Percentiles rank a stretch among this genome's conserved stretches.
These are phyloP conservation scores for Fusarium zealandicum DNA, from an alignment of 2,329 filamentous ascomycete species.

Conservation along the genomic window DNA sequence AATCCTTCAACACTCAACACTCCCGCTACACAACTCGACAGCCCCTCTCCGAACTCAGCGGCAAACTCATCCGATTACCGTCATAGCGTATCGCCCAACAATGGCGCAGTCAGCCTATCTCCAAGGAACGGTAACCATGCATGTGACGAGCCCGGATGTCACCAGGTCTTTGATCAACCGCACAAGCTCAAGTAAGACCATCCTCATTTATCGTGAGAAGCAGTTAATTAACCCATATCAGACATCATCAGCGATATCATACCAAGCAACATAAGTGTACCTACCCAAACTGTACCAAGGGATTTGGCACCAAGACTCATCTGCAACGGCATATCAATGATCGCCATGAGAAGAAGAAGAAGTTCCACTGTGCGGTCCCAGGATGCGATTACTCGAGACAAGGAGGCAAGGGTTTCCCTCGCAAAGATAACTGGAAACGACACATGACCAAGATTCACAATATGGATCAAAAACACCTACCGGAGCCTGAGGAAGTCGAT, in stretches of 20 bases:
- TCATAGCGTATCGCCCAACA: slow-evolving; percentile 48
- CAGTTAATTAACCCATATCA: slow-evolving; percentile 33
- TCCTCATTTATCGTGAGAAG: not conserved
- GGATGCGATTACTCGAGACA: slow-evolving; percentile 63
- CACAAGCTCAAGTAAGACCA: slow-evolving; percentile 64
- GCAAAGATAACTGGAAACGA: slow-evolving; percentile 69
- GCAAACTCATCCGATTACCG: slow-evolving; percentile 45
- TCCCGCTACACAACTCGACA: slow-evolving; percentile 56
- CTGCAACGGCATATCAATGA: slow-evolving; percentile 69
- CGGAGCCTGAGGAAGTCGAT: slow-evolving; percentile 53
- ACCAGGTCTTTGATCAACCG: slow-evolving; percentile 60
- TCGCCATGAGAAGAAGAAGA: slow-evolving; percentile 65
- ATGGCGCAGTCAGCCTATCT: slow-evolving; percentile 37
- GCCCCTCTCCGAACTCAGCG: slow-evolving; percentile 51
- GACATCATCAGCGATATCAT: slow-evolving; percentile 68
- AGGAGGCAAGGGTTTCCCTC: slow-evolving; percentile 65
- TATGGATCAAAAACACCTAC: slow-evolving; percentile 49
- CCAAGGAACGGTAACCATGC: slow-evolving; percentile 43
- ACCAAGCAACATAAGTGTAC: slow-evolving; percentile 65
- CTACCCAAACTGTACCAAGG: slow-evolving; percentile 60
- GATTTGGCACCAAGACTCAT: slow-evolving; percentile 68
- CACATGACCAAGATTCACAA: slow-evolving; percentile 69
- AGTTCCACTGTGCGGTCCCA: slow-evolving; percentile 63
- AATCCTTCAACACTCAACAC: slow-evolving; percentile 54
- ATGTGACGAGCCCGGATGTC: slow-evolving; percentile 49